Percentiles rank a stretch among this genome's conserved stretches.
These are phyloP conservation scores for Phytopythium aichiense DNA, from an alignment of 352 stramenopile genomes.

Conservation along the genomic window DNA sequence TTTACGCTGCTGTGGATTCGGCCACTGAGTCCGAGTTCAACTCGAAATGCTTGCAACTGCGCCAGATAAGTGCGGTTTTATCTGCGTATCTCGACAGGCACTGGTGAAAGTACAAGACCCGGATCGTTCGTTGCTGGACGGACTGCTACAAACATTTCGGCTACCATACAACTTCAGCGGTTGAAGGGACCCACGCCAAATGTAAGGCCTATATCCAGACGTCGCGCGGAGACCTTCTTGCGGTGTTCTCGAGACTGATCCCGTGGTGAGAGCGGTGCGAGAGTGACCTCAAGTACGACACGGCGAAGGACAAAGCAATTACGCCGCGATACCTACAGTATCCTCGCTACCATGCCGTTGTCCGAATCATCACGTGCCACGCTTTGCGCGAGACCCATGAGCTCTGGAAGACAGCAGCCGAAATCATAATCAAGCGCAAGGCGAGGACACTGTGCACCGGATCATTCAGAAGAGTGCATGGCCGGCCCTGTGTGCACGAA, in stretches of 20 bases:
- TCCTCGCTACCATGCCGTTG: constrained; percentile 6
- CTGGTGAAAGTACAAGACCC: constrained; percentile 10
- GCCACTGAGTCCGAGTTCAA: constrained; percentile 4
- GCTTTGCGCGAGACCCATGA: neutral
- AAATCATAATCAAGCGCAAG: constrained; percentile 3
- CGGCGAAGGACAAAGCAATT: constrained; percentile 1
- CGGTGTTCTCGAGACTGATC: constrained; percentile 3
- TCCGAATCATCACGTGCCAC: constrained; percentile 5
- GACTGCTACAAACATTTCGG: constrained; percentile 7
- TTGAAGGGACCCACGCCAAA: constrained; percentile 8
- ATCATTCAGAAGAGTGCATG: neutral
- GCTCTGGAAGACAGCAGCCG: constrained; percentile 5
- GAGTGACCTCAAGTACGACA: neutral
- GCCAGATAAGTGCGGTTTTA: neutral
- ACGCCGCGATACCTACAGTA: neutral
- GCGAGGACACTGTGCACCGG: neutral
- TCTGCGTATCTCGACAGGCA: constrained; percentile 6
- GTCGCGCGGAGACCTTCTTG: constrained; percentile 3
- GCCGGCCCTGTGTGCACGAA: constrained; percentile 3
- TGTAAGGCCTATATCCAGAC: constrained; percentile 8
- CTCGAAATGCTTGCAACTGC: neutral
- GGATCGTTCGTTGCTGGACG: constrained; percentile 7
- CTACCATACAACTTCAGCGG: constrained; percentile 5
- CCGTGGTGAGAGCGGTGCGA: constrained; percentile 5
- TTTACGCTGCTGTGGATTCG: constrained; percentile 3